A percentile compares a stretch with the other conserved stretches of the same genome.
Conservation (phyloP, 352 stramenopile species). For the Globisporangium nagaii region DNA sequence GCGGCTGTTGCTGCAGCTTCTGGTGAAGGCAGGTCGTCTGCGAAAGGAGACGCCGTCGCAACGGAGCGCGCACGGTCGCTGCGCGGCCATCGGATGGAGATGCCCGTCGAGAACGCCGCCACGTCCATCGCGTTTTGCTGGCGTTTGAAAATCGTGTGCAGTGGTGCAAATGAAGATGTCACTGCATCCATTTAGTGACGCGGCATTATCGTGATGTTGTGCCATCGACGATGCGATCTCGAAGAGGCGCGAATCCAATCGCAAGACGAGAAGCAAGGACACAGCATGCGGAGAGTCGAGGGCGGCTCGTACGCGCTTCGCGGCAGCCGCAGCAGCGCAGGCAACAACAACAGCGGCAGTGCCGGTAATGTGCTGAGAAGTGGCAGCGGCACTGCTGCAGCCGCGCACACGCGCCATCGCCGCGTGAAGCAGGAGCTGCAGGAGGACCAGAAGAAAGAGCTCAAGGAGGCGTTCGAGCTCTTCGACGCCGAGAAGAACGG, state of each 20-base stretch:
- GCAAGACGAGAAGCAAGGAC: background rate
- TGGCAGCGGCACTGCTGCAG: background rate
- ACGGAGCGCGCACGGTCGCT: background rate
- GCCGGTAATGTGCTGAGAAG: background rate
- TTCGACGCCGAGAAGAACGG: slow-evolving; percentile 91
- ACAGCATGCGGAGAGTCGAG: slow-evolving; percentile 7
- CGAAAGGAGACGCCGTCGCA: background rate
- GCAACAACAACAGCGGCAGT: background rate
- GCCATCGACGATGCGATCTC: background rate
- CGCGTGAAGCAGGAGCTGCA: slow-evolving; percentile 62
- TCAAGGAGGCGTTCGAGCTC: slow-evolving; percentile 91
- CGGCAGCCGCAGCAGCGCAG: background rate
- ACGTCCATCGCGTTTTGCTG: slow-evolving; percentile 28
- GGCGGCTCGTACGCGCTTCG: background rate
- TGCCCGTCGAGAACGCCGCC: slow-evolving; percentile 43
- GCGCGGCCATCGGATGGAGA: slow-evolving; percentile 43
- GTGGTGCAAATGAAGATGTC: too few relatives aligned
- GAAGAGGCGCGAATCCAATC: background rate
- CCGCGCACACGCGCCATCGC: slow-evolving; percentile 18
- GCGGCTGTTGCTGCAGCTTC: background rate
- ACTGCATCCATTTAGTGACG: slow-evolving; percentile 16
- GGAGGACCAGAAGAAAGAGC: slow-evolving; percentile 86
- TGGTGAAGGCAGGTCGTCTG: background rate
- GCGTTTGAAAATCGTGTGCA: background rate
- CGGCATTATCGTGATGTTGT: slow-evolving; percentile 4